Evolutionary conservation across 2,329 filamentous ascomycete species (phyloP).

Genomic region (Trichoderma sp.): DNA sequence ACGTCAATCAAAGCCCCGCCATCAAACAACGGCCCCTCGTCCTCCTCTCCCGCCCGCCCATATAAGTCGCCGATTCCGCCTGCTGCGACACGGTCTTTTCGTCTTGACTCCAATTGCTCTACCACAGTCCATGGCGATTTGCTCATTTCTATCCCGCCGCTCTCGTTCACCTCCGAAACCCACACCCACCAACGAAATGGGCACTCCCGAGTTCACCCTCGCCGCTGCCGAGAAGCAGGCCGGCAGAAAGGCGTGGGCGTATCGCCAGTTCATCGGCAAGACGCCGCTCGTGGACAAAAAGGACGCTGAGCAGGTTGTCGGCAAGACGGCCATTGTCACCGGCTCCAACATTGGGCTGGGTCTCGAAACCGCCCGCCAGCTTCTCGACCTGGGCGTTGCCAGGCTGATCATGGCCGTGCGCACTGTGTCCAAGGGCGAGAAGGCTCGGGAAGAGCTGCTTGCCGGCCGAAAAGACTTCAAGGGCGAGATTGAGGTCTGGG

Average conservation of each 20-base stretch:
- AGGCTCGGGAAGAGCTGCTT: constrained; percentile 9
- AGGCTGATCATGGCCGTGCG: constrained; percentile 20
- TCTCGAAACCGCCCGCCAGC: constrained; percentile 1
- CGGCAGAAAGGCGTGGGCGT: not conserved
- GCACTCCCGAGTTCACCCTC: not conserved
- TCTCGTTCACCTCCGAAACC: not conserved
- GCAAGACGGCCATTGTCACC: not conserved
- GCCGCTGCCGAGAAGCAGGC: not conserved
- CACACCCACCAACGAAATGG: not conserved
- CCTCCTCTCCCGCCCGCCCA: too few species aligned
- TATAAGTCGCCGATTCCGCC: not conserved
- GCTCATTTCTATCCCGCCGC: not conserved
- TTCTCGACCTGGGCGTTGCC: not conserved
- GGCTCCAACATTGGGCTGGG: not conserved
- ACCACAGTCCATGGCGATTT: not conserved
- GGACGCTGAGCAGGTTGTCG: not conserved
- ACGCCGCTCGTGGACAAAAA: not conserved
- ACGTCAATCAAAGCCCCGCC: not conserved
- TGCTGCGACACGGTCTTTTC: not conserved
- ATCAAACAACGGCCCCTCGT: not conserved
- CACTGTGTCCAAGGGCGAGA: constrained; percentile 3
- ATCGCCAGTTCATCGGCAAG: not conserved
- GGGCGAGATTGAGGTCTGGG: constrained; percentile 2
- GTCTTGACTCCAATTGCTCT: not conserved
- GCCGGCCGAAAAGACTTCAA: not conserved